These are phyloP conservation scores for Naganishia vishniacii DNA, from an alignment of 768 basidiomycete species.

Conservation along the genomic window DNA sequence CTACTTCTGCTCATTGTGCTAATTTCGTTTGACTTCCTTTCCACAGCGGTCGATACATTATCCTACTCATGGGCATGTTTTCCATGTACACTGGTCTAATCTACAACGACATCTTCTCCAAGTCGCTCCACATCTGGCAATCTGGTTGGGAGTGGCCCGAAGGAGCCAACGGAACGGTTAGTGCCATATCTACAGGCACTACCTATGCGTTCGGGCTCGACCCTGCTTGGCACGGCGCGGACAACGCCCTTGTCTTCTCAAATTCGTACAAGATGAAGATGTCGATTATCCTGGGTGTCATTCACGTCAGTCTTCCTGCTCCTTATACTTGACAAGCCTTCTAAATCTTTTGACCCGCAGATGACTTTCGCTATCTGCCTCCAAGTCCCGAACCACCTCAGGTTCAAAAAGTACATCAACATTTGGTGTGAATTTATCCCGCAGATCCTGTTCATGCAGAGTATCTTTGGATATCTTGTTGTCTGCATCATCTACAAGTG, in stretches of 20 bases:
- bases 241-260: slow-evolving; percentile 84
- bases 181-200: slow-evolving; percentile 59
- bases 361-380: slow-evolving; percentile 98
- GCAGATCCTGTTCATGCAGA: slow-evolving; percentile 93
- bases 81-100: slow-evolving; percentile 94
- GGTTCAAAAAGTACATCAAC: slow-evolving; percentile 77
- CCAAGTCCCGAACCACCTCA: slow-evolving; percentile 90
- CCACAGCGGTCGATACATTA: slow-evolving; percentile 79
- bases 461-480: slow-evolving; percentile 94
- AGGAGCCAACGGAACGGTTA: slow-evolving; percentile 53
- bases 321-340: background rate
- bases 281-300: slow-evolving; percentile 91
- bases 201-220: slow-evolving; percentile 93
- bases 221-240: slow-evolving; percentile 88
- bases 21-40: slow-evolving; percentile 5
- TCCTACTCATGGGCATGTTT: slow-evolving; percentile 94
- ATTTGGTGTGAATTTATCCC: slow-evolving; percentile 95
- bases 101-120: slow-evolving; percentile 99
- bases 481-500: slow-evolving; percentile 96
- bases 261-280: slow-evolving; percentile 99
- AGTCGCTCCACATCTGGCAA: slow-evolving; percentile 74
- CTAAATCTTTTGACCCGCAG: slow-evolving; percentile 51
- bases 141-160: slow-evolving; percentile 83
- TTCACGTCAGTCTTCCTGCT: slow-evolving; percentile 63
- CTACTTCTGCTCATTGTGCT: background rate